These are phyloP conservation scores for Macrocybe gigantea DNA, from an alignment of 768 basidiomycete genomes.

Conservation along the genomic window DNA sequence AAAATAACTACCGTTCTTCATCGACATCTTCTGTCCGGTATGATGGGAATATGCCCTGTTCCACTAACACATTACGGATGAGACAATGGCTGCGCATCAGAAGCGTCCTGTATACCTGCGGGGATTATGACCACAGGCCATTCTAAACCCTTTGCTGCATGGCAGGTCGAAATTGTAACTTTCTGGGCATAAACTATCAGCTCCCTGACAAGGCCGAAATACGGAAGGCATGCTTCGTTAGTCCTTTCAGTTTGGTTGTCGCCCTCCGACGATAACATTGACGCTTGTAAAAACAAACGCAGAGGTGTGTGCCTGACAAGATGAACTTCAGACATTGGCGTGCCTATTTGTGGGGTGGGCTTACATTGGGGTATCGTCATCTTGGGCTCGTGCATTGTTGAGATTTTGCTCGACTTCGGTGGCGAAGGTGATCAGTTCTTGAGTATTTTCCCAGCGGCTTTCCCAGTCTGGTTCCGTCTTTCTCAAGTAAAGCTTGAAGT, in stretches of 20 bases:
- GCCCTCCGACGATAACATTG: slow-evolving; percentile 78
- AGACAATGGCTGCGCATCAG: background rate
- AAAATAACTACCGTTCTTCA: slow-evolving; percentile 66
- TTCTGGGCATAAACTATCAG: slow-evolving; percentile 1
- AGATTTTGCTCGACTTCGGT: slow-evolving; percentile 40
- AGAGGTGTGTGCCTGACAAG: slow-evolving; percentile 47
- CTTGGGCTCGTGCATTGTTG: slow-evolving; percentile 9
- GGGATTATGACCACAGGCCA: slow-evolving; percentile 89
- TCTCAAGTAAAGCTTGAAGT: slow-evolving; percentile 64
- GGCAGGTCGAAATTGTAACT: slow-evolving; percentile 36
- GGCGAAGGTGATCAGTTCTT: slow-evolving; percentile 79
- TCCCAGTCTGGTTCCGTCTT: slow-evolving; percentile 72
- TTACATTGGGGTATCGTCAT: slow-evolving; percentile 1
- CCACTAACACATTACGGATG: slow-evolving; percentile 37
- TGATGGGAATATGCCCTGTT: slow-evolving; percentile 71
- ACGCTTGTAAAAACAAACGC: slow-evolving; percentile 68
- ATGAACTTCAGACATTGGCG: background rate
- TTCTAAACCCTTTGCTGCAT: slow-evolving; percentile 87
- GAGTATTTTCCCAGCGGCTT: slow-evolving; percentile 79
- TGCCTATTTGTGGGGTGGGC: background rate
- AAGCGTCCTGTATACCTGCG: slow-evolving; percentile 36
- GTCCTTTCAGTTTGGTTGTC: slow-evolving; percentile 50
- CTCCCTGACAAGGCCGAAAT: background rate
- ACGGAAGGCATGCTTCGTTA: slow-evolving; percentile 9
- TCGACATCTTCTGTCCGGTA: slow-evolving; percentile 66